These are phyloP conservation scores for Brasilioporus rufonigricans DNA, from an alignment of 768 basidiomycete genomes.

Conservation along the genomic window DNA sequence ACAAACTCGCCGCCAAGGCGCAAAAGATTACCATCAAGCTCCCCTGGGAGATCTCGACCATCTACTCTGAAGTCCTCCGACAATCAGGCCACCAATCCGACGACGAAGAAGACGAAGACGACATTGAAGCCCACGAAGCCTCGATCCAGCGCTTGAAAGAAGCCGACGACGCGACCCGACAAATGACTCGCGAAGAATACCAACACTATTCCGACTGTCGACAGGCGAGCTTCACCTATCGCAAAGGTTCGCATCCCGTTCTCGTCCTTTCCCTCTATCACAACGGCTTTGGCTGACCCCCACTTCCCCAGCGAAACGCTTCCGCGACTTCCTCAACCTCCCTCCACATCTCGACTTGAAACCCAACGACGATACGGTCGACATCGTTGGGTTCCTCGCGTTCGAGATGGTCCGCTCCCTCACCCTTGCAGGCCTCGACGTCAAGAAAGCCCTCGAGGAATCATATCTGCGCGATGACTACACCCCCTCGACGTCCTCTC, in stretches of 20 bases:
- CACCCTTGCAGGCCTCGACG: conserved; percentile 81
- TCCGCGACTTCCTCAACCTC: conserved; percentile 91
- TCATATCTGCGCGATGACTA: conserved; percentile 66
- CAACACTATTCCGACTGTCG: conserved; percentile 96
- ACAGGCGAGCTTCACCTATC: conserved; percentile 95
- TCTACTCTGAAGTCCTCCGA: conserved; percentile 83
- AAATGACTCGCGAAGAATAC: conserved; percentile 97
- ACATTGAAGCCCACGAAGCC: conserved; percentile 92
- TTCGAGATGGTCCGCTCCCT: conserved; percentile 97
- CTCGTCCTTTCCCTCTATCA: background rate
- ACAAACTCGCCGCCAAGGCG: conserved; percentile 78
- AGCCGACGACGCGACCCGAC: conserved; percentile 90
- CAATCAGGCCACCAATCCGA: conserved; percentile 81
- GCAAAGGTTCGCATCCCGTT: conserved; percentile 91
- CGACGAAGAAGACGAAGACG: conserved; percentile 94
- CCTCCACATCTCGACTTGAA: conserved; percentile 84
- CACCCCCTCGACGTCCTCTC: conserved; percentile 42
- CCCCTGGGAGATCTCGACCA: conserved; percentile 92
- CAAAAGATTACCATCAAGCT: conserved; percentile 94
- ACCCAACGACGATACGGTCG: conserved; percentile 90
- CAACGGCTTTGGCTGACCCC: background rate
- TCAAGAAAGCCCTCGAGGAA: conserved; percentile 78
- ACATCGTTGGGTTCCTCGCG: conserved; percentile 95
- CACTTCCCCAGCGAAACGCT: conserved; percentile 71
- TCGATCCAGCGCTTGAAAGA: conserved; percentile 91